phyloP scores from a whole-genome alignment of 305 asterid genomes.

The Fraxinus sp. region DNA sequence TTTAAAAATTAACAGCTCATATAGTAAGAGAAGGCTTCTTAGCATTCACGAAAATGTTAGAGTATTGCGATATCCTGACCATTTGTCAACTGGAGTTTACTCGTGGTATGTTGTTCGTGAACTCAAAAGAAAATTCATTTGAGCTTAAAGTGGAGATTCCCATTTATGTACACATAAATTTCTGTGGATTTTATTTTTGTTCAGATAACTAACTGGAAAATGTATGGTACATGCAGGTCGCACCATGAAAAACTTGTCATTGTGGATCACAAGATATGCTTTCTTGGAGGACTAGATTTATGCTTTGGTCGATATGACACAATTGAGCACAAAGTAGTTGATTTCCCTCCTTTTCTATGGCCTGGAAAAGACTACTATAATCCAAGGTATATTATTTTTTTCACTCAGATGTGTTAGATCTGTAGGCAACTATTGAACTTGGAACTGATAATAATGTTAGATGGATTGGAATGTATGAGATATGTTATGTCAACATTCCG shows the following conservation, averaged over 20 bases:
- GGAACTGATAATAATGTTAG: neutral
- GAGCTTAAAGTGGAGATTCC: conserved; percentile 12
- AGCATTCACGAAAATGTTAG: conserved; percentile 84
- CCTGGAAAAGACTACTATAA: conserved; percentile 98
- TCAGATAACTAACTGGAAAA: neutral
- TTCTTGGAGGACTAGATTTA: conserved; percentile 88
- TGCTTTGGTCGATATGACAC: conserved; percentile 97
- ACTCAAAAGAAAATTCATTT: neutral
- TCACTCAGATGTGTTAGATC: neutral
- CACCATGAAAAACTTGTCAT: conserved; percentile 97
- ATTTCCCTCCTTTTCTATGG: conserved; percentile 64
- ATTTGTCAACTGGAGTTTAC: conserved; percentile 74
- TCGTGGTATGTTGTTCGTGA: conserved; percentile 61
- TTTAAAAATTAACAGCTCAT: conserved; percentile 84
- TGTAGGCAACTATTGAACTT: neutral
- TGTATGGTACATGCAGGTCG: conserved; percentile 61
- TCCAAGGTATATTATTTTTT: conserved; percentile 63
- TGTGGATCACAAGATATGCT: conserved; percentile 74
- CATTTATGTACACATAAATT: neutral
- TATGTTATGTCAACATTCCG: neutral
- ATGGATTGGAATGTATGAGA: conserved; percentile 2
- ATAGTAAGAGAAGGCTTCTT: conserved; percentile 73
- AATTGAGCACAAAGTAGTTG: conserved; percentile 71
- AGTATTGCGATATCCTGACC: conserved; percentile 85
- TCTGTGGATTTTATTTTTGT: neutral